Evolutionary conservation across 805 yeast genomes (phyloP).

Genomic region (Candida krabiensis): DNA sequence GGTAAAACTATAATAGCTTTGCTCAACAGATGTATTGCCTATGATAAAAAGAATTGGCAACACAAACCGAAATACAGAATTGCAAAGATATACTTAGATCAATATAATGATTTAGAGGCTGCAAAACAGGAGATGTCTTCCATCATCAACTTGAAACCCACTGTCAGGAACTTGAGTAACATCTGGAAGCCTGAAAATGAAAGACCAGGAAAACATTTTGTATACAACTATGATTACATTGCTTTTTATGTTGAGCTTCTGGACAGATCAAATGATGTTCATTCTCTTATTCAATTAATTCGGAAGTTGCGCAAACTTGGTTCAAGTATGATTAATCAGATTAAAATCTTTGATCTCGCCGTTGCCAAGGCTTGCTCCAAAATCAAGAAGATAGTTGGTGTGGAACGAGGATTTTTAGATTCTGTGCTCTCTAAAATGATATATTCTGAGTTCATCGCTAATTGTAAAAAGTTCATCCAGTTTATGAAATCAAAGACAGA

Average conservation of each 20-base stretch:
- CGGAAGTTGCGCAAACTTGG: conserved; percentile 78
- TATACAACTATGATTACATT: conserved; percentile 70
- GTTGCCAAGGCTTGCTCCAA: conserved; percentile 54
- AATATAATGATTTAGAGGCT: conserved; percentile 46
- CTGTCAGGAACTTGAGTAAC: conserved; percentile 68
- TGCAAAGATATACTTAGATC: conserved; percentile 60
- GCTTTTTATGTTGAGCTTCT: conserved; percentile 60
- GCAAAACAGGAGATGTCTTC: conserved; percentile 67
- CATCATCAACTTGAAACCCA: conserved; percentile 64
- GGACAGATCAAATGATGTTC: conserved; percentile 52
- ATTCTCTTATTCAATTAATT: conserved; percentile 56
- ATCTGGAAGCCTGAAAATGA: conserved; percentile 95
- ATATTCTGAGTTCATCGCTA: conserved; percentile 42
- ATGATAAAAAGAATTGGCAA: conserved; percentile 89
- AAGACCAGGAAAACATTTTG: conserved; percentile 90
- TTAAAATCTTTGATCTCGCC: conserved; percentile 64
- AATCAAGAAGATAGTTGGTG: conserved; percentile 42
- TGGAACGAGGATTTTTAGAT: conserved; percentile 53
- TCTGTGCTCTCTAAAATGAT: conserved; percentile 44
- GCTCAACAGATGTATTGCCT: conserved; percentile 45
- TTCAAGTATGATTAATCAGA: conserved; percentile 68
- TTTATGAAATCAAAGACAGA: conserved; percentile 28
- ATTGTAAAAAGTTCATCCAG: conserved; percentile 34
- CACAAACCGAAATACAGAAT: conserved; percentile 78
- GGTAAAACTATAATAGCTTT: conserved; percentile 42